phyloP scores from a whole-genome alignment of 2,329 filamentous ascomycete species.

The Microdochium nivale region DNA sequence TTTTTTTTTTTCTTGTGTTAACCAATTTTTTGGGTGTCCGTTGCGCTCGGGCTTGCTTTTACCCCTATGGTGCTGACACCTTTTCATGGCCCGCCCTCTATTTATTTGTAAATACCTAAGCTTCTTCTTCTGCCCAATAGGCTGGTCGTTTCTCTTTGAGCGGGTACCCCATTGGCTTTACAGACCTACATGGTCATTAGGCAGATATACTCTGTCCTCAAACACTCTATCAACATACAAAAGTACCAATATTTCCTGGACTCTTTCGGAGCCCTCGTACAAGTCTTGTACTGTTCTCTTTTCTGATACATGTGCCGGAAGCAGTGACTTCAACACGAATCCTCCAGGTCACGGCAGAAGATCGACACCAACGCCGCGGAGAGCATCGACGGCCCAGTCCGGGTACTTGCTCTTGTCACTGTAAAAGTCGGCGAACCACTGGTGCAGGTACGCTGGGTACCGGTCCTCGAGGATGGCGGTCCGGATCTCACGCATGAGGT shows the following conservation, averaged over 20 bases:
- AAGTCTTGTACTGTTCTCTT: too few relatives aligned
- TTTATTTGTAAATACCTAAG: too few relatives aligned
- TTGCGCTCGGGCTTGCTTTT: background rate
- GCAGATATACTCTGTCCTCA: too few relatives aligned
- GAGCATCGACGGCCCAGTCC: conserved; percentile 72
- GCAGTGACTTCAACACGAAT: background rate
- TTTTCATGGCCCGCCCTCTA: background rate
- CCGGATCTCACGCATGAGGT: conserved; percentile 69
- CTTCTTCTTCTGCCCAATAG: too few relatives aligned
- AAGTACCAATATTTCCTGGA: background rate
- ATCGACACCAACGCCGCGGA: conserved; percentile 74
- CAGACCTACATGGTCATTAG: too few relatives aligned
- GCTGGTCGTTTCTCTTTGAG: background rate
- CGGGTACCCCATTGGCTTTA: too few relatives aligned
- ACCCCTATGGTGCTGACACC: background rate
- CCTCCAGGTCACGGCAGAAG: conserved; percentile 29
- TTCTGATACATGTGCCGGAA: background rate
- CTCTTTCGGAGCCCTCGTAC: background rate
- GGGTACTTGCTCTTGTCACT: conserved; percentile 61
- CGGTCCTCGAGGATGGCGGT: conserved; percentile 72
- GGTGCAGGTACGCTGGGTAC: conserved; percentile 68
- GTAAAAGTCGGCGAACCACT: conserved; percentile 74
- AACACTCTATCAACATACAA: too few relatives aligned
- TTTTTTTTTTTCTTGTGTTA: background rate
- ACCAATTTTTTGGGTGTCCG: background rate